Evolutionary conservation across 805 yeast genomes (phyloP), one percentile per base, ranked within the genome.

Genomic region (Sugiyamaella valdiviana): DNA sequence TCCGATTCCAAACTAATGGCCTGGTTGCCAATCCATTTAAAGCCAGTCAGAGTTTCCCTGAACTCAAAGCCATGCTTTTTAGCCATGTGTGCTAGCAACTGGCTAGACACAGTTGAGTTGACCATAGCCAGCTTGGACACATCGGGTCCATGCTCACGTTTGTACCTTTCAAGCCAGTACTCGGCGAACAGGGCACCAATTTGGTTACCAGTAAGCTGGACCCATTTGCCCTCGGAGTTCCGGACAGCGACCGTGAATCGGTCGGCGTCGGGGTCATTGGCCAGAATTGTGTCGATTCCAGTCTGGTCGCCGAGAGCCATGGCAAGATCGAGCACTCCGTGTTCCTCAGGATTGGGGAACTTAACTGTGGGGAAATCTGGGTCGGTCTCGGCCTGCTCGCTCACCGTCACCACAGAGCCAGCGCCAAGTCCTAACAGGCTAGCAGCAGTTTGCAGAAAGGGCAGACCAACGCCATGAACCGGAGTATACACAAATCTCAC

Each of bases 221-320:
- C 69, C 95, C 96, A 90, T 14, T 59, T 50, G 12, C 71, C 72
- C 2, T 55, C 45, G 2, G 53, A 57, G n/a, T 39, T 46, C 54
- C 77, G 79, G 16, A 85, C 75, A 0, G 95, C 96, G 7, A 78
- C 84, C 6, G 93, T 82, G 61, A 91, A 91, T 51, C 99, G 72
- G 64, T 91, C 99, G 0, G 98, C 99, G 66, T 91, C 99, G 0
- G 99, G 99, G 61, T 91, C 99, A 64, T 84, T 91, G 1, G 96
- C 96, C 2, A 91, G 58, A 1, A 91, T 91, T 24, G 88, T 62
- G 2, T 68, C 62, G 20, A 75, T 64, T 0, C 72, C 72, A 1
- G 66, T 62, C 5, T 58, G 57, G 37, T 85, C 80, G 0, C 96
- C 97, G 2, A 66, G 63, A 7, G 61, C 45, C 16, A 82, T 81